These are phyloP conservation scores for Hypocrella siamensis DNA, from an alignment of 2,329 filamentous ascomycete genomes.

Conservation along the genomic window DNA sequence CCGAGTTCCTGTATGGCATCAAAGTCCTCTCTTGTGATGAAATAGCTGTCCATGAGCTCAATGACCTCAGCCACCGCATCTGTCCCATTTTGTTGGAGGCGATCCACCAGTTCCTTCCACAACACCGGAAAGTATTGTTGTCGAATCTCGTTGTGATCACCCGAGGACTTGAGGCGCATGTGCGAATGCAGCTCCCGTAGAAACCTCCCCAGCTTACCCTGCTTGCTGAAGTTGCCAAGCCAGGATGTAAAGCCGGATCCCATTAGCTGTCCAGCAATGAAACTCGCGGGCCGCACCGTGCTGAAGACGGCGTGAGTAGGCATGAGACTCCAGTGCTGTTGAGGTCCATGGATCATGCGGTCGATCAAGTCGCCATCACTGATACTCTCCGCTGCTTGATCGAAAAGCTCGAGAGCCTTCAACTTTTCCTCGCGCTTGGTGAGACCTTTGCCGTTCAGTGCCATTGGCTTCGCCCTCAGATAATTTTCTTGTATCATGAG, in stretches of 20 bases:
- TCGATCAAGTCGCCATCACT: conserved; percentile 94
- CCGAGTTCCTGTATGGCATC: conserved; percentile 86
- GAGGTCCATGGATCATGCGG: conserved; percentile 93
- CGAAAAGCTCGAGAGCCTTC: conserved; percentile 73
- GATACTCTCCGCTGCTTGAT: conserved; percentile 86
- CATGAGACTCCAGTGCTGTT: conserved; percentile 98
- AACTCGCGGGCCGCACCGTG: conserved; percentile 82
- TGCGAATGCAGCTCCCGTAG: conserved; percentile 93
- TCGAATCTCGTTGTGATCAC: conserved; percentile 82
- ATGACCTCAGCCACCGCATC: conserved; percentile 73
- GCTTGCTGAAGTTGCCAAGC: conserved; percentile 91
- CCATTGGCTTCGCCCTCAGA: conserved; percentile 62
- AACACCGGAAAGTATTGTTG: conserved; percentile 87
- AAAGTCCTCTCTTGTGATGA: conserved; percentile 84
- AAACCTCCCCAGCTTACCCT: conserved; percentile 59
- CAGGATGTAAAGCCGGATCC: conserved; percentile 72
- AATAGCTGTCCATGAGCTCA: conserved; percentile 94
- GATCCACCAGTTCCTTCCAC: conserved; percentile 65
- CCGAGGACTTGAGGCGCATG: conserved; percentile 82
- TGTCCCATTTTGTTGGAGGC: conserved; percentile 63
- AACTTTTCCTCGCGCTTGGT: conserved; percentile 52
- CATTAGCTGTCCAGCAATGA: conserved; percentile 62
- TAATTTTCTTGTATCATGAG: conserved; percentile 99
- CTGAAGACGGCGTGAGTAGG: conserved; percentile 91
- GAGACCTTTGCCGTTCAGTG: conserved; percentile 39